Evolutionary conservation across 2,329 filamentous ascomycete genomes (phyloP).

Genomic region (Microcyclospora pomicola): DNA sequence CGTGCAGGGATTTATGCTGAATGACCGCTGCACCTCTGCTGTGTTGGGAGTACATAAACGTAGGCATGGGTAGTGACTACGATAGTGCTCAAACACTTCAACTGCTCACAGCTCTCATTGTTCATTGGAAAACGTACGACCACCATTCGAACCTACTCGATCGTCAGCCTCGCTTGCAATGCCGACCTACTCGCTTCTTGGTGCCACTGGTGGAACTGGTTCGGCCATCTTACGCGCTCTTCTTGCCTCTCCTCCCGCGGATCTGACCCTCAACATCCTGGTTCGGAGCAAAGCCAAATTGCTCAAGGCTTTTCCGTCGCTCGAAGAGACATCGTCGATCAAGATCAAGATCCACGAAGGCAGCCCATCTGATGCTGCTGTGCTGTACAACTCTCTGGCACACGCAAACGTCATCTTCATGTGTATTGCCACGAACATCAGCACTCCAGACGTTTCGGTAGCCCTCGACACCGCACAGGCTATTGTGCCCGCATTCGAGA

Average conservation of each 20-base stretch:
- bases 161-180: conserved; percentile 1
- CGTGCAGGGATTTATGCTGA: too few relatives aligned
- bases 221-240: conserved; percentile 8
- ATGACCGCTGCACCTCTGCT: too few relatives aligned
- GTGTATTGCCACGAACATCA: conserved; percentile 13
- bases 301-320: conserved; percentile 8
- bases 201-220: conserved; percentile 11
- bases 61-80: too few relatives aligned
- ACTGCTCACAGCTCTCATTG: too few relatives aligned
- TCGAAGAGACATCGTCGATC: conserved; percentile 6
- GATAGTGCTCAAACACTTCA: too few relatives aligned
- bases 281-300: conserved; percentile 12
- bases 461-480: conserved; percentile 7
- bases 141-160: too few relatives aligned
- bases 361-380: conserved; percentile 14
- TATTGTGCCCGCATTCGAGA: conserved; percentile 4
- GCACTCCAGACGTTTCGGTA: conserved; percentile 6
- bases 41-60: too few relatives aligned
- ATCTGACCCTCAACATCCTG: conserved; percentile 12
- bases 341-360: conserved; percentile 26
- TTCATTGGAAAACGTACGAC: too few relatives aligned
- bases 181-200: conserved; percentile 10
- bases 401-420: conserved; percentile 15
- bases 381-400: conserved; percentile 8
- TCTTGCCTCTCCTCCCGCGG: conserved; percentile 5